Evolutionary conservation across 2,329 filamentous ascomycete species (phyloP), one percentile per base, ranked within the genome.

Genomic region (Colletotrichum musicola): DNA sequence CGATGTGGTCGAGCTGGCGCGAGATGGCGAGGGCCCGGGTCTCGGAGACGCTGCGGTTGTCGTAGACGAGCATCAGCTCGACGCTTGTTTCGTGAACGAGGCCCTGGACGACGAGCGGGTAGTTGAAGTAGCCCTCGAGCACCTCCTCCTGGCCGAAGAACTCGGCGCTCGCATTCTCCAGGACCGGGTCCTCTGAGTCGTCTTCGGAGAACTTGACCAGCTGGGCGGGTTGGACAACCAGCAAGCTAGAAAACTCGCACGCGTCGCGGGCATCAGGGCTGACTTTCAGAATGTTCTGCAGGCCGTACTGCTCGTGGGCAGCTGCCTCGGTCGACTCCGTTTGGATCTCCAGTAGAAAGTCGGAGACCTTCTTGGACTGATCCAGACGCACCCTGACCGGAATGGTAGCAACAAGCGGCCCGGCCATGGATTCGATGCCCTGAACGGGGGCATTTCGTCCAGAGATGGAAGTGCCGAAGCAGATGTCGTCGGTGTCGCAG

Each of bases 381-480:
- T 71, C 59, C 3, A 73, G 30, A 1, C 50, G 27, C 9, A 70
- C 20, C 0, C 70, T 62, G 4, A 74, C 49, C 2, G 74, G 73
- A 3, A 76, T 50, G 6, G 72, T 73, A 20, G 71, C 66, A 14
- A 76, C 71, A 18, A 67, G 57, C n/a, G 73, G 73, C 0, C 73
- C 76, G 1, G 71, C n/a, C 10, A 76, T 74, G 2, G 22, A 51
- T 3, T 74, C 71, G 4, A 77, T 68, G 1, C 63, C 73, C 4
- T 42, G 25, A 2, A 77, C 67, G 1, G 73, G 57, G 1, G 73
- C 71, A 18, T 74, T 69, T 4, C 76, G 71, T 1, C 76, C 77
- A 2, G 72, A 75, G 4, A 75, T 44, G 0, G 71, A 71, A 1
- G 62, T 27, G 1, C 76, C 76, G 56, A 76, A 78, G 4, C 73